phyloP scores from a whole-genome alignment of 768 basidiomycete species.

The Kwoniella dejecticola region DNA sequence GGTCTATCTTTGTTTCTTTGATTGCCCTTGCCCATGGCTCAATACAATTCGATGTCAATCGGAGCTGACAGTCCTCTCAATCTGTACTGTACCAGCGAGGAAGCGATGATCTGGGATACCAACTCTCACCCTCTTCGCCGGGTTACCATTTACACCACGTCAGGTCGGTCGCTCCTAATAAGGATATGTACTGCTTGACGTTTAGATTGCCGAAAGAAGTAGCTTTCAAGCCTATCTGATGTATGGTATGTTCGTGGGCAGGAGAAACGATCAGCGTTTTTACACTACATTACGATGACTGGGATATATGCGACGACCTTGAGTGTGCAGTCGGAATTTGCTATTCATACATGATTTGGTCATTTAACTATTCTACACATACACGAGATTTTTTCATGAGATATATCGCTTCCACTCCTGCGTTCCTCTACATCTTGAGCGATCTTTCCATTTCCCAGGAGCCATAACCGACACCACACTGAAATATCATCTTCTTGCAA shows the following conservation, averaged over 20 bases:
- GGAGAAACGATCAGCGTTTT: too few relatives aligned
- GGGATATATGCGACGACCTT: too few relatives aligned
- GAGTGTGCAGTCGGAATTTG: not conserved
- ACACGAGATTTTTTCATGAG: too few relatives aligned
- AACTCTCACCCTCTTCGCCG: slow-evolving; percentile 57
- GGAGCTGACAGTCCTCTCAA: too few relatives aligned
- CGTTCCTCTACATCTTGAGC: too few relatives aligned
- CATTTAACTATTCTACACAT: not conserved
- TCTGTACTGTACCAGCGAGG: slow-evolving; percentile 72
- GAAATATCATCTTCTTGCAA: too few relatives aligned
- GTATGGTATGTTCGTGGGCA: not conserved
- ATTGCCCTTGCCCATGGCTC: too few relatives aligned
- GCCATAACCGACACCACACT: too few relatives aligned
- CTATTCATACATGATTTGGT: not conserved
- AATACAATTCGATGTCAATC: too few relatives aligned
- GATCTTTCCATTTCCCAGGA: too few relatives aligned
- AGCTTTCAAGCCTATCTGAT: slow-evolving; percentile 42
- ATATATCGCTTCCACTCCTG: too few relatives aligned
- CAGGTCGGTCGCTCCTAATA: slow-evolving; percentile 89
- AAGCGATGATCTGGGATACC: slow-evolving; percentile 65
- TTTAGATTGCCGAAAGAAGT: slow-evolving; percentile 69
- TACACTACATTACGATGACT: too few relatives aligned
- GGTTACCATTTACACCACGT: slow-evolving; percentile 68
- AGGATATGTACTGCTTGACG: slow-evolving; percentile 96
- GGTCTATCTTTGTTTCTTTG: not conserved